Conservation (phyloP, 306 rosid genomes). For the Myrica gale region DNA sequence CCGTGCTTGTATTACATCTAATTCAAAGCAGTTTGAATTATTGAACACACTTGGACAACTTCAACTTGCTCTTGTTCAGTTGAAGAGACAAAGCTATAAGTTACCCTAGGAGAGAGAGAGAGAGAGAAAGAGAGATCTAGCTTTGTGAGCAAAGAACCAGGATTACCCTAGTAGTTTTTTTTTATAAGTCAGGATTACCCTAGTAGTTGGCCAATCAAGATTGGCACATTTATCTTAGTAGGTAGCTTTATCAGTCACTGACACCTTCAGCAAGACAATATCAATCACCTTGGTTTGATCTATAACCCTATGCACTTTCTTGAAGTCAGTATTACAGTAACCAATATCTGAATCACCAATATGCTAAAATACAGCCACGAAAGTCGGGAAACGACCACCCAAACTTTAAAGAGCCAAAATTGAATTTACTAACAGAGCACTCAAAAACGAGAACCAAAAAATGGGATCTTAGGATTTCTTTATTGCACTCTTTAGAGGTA, state of each 20-base stretch:
- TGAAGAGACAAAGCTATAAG: not conserved
- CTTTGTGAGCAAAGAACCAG: not conserved
- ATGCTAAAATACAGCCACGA: not conserved
- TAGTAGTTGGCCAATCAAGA: not conserved
- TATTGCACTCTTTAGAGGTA: not conserved
- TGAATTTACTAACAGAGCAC: not conserved
- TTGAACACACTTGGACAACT: not conserved
- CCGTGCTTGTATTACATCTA: not conserved
- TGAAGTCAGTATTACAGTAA: not conserved
- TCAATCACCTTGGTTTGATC: not conserved
- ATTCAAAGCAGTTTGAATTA: not conserved
- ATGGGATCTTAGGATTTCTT: not conserved
- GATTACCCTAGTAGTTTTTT: not conserved
- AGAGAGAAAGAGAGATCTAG: not conserved
- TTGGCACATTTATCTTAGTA: not conserved
- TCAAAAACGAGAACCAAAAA: not conserved
- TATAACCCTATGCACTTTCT: not conserved
- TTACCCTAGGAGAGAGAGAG: not conserved
- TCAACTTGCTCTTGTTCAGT: not conserved
- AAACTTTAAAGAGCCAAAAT: not conserved
- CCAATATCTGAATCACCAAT: not conserved
- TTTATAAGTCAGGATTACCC: not conserved
- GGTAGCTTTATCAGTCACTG: not conserved
- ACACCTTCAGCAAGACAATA: not conserved
- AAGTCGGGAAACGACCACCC: not conserved